A percentile compares a stretch with the other conserved stretches of the same genome.
Evolutionary conservation across 2,329 filamentous ascomycete species (phyloP).

Genomic region (Xylariaceae sp.): DNA sequence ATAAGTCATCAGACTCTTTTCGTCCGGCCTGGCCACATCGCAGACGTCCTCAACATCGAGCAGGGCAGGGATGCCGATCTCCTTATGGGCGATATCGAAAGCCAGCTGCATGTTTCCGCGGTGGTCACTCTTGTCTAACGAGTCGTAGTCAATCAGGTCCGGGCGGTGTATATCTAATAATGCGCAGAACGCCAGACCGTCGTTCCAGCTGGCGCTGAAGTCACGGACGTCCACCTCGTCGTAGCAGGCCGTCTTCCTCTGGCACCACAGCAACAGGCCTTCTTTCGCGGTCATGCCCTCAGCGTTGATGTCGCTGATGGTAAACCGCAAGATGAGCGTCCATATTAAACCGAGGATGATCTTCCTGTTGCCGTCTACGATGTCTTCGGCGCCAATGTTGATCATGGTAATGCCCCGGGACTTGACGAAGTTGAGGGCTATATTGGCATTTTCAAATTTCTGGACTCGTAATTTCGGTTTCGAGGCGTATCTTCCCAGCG

Average conservation of each 20-base stretch:
- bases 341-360: slow-evolving; percentile 96
- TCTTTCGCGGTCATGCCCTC: slow-evolving; percentile 98
- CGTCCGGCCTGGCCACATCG: slow-evolving; percentile 92
- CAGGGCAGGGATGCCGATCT: slow-evolving; percentile 94
- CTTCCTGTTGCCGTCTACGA: slow-evolving; percentile 95
- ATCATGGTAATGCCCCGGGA: slow-evolving; percentile 91
- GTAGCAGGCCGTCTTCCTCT: slow-evolving; percentile 97
- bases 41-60: slow-evolving; percentile 97
- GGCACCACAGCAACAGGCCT: slow-evolving; percentile 91
- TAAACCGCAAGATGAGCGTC: slow-evolving; percentile 96
- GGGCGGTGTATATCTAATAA: slow-evolving; percentile 94
- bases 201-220: slow-evolving; percentile 95
- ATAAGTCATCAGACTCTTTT: slow-evolving; percentile 97
- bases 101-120: slow-evolving; percentile 96
- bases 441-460: slow-evolving; percentile 96
- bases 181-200: slow-evolving; percentile 93
- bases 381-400: slow-evolving; percentile 96
- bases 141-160: slow-evolving; percentile 94
- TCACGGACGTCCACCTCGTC: slow-evolving; percentile 93
- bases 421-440: slow-evolving; percentile 89
- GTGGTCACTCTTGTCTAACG: slow-evolving; percentile 89
- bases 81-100: slow-evolving; percentile 91
- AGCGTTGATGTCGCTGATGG: slow-evolving; percentile 97
- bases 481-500: slow-evolving; percentile 91
- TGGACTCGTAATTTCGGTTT: slow-evolving; percentile 95